Base-by-base conservation (phyloP, 805 yeast species). In the Candida ovalis region DNA sequence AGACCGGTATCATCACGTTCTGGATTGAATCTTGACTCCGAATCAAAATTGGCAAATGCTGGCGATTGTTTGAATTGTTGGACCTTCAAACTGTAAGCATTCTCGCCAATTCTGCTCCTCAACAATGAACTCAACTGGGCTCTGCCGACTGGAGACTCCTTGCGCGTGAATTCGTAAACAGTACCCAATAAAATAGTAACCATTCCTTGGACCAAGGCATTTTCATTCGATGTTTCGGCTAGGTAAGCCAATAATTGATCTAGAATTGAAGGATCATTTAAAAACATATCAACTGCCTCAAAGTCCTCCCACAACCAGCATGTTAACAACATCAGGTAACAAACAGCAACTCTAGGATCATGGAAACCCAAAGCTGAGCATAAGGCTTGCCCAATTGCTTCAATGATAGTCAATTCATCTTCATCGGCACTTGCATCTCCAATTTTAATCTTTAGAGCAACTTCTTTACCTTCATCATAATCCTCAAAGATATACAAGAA, bases 221-320 rank as follows among this genome's bases (percentile, higher is more conserved):
- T 57, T n/a, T 54, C 62, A 18, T 59, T 69, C 56, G 45, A 42
- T 0, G 76, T 63, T 25, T 76, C 78, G 1, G 81, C 74, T 10
- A 88, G 70, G 49, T 80, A 85, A 1, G 91, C 78, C 3, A 92
- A 64, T 9, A 92, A 67, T 0, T 92, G 77, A 52, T 80, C 84
- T 4, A 87, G 62, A n/a, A 76, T 76, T 0, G 92, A 74, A 1
- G 81, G 62, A 44, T 89, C 95, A 7, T 76, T 71, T 39, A 90
- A 68, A 57, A 94, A 86, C 55, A 84, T 89, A 58, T 86, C 74
- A 1, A 87, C 90, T 0, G 94, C 91, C 1, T 72, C 72, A 15
- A 77, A 73, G 61, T 89, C 89, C 55, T 87, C 96, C 69, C 75
- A 91, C 28, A 88, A 62, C 91, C 96, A 88, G 9, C 75, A 73